These are phyloP conservation scores for Candida silvicultrix DNA, from an alignment of 805 yeast species.

Conservation along the genomic window DNA sequence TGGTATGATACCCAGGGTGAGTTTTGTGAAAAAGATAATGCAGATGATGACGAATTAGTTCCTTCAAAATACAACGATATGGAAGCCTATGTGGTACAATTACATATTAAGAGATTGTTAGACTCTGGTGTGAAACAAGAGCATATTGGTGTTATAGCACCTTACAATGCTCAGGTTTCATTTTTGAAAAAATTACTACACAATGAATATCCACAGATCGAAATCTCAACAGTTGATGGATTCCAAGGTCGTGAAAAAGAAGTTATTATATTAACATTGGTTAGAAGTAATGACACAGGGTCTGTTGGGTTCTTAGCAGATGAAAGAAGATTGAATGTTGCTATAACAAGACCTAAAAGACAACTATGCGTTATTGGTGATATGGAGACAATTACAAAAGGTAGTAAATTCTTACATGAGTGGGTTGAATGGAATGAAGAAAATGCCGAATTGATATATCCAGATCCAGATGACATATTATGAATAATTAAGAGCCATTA, in stretches of 20 bases:
- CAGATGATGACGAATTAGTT: slow-evolving; percentile 18
- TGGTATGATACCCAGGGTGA: slow-evolving; percentile 96
- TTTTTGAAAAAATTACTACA: slow-evolving; percentile 43
- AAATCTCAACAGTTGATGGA: slow-evolving; percentile 89
- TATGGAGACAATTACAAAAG: slow-evolving; percentile 54
- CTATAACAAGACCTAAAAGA: slow-evolving; percentile 83
- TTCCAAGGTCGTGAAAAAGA: slow-evolving; percentile 97
- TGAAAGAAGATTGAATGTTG: slow-evolving; percentile 79
- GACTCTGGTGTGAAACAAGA: slow-evolving; percentile 44
- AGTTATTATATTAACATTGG: slow-evolving; percentile 71
- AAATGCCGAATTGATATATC: slow-evolving; percentile 60
- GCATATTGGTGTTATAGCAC: slow-evolving; percentile 81
- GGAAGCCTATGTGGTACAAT: slow-evolving; percentile 58
- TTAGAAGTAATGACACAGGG: slow-evolving; percentile 64
- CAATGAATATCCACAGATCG: slow-evolving; percentile 37
- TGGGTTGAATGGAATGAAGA: slow-evolving; percentile 74
- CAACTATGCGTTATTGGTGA: slow-evolving; percentile 87
- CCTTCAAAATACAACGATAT: slow-evolving; percentile 72
- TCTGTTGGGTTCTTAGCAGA: slow-evolving; percentile 84
- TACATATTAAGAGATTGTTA: slow-evolving; percentile 49
- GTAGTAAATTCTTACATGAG: slow-evolving; percentile 41
- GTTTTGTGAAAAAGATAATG: slow-evolving; percentile 52
- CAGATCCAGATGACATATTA: slow-evolving; percentile 39
- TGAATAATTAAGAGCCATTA: too few species aligned
- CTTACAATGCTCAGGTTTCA: slow-evolving; percentile 84